These are phyloP conservation scores for Aspergillus carbonarius DNA, from an alignment of 2,329 filamentous ascomycete species.

Conservation along the genomic window DNA sequence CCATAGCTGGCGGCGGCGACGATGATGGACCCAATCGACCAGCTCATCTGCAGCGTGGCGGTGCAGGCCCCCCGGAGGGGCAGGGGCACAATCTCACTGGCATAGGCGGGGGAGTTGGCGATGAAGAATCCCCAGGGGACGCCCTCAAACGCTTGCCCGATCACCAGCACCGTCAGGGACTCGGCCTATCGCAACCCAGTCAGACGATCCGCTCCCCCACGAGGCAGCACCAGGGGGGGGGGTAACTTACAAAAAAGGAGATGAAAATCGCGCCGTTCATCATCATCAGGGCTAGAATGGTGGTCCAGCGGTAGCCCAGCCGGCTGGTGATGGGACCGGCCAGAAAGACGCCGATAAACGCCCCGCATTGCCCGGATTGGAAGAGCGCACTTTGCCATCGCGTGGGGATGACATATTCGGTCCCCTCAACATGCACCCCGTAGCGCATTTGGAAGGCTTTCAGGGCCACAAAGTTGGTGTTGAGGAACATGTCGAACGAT, in stretches of 20 bases:
- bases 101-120: slow-evolving; percentile 31
- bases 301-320: slow-evolving; percentile 61
- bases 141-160: slow-evolving; percentile 32
- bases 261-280: slow-evolving; percentile 62
- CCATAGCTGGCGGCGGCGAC: slow-evolving; percentile 26
- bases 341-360: slow-evolving; percentile 59
- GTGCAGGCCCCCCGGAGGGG: slow-evolving; percentile 28
- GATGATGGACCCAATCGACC: slow-evolving; percentile 31
- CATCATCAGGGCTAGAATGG: slow-evolving; percentile 55
- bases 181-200: slow-evolving; percentile 27
- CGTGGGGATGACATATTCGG: slow-evolving; percentile 36
- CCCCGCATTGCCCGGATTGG: slow-evolving; percentile 57
- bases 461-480: slow-evolving; percentile 49
- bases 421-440: slow-evolving; percentile 29
- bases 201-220: not conserved
- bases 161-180: slow-evolving; percentile 43
- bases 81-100: slow-evolving; percentile 29
- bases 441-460: slow-evolving; percentile 39
- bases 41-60: slow-evolving; percentile 30
- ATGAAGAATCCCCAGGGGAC: slow-evolving; percentile 34
- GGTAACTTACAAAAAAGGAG: slow-evolving; percentile 54
- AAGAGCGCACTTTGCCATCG: slow-evolving; percentile 58
- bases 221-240: too few species aligned
- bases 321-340: slow-evolving; percentile 61
- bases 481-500: slow-evolving; percentile 52